Percentiles rank a stretch among this genome's conserved stretches.
phyloP scores from a whole-genome alignment of 148 eudicot species.

The Diospyros lotus region DNA sequence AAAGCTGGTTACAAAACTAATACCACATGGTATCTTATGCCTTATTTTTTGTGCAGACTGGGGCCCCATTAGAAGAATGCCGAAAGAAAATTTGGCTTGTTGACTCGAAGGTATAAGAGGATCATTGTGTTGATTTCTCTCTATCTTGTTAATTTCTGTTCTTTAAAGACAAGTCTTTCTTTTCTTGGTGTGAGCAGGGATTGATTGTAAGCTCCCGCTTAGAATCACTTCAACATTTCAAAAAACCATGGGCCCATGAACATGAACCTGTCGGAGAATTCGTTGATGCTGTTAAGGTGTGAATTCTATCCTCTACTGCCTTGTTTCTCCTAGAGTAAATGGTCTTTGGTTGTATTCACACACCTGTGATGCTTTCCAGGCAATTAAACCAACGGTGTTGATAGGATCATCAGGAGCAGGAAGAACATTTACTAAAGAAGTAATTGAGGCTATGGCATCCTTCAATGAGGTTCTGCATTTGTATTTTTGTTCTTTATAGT shows the following conservation, averaged over 20 bases:
- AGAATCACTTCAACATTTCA: slow-evolving; percentile 80
- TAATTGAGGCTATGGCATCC: slow-evolving; percentile 78
- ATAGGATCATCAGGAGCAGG: slow-evolving; percentile 97
- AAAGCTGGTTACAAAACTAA: background rate
- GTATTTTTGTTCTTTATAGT: background rate
- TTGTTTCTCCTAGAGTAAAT: background rate
- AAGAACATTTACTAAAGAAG: slow-evolving; percentile 87
- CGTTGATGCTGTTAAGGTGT: slow-evolving; percentile 79
- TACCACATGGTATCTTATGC: background rate
- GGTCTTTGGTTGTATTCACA: background rate
- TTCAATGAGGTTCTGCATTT: slow-evolving; percentile 65
- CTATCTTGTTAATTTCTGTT: background rate
- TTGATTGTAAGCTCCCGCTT: slow-evolving; percentile 73
- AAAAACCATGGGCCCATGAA: slow-evolving; percentile 99
- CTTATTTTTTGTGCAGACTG: slow-evolving; percentile 48
- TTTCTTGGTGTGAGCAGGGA: slow-evolving; percentile 45
- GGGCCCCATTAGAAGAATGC: slow-evolving; percentile 76
- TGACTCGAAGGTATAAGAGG: slow-evolving; percentile 75
- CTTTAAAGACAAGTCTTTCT: background rate
- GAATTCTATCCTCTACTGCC: slow-evolving; percentile 14
- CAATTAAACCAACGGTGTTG: slow-evolving; percentile 87
- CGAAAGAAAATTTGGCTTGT: slow-evolving; percentile 92
- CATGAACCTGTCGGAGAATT: slow-evolving; percentile 75
- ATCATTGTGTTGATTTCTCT: background rate
- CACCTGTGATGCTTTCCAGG: slow-evolving; percentile 29